Percentiles rank a stretch among this genome's conserved stretches.
These are phyloP conservation scores for Skeletonema costatum DNA, from an alignment of 108 stramenopile species.

Conservation along the genomic window DNA sequence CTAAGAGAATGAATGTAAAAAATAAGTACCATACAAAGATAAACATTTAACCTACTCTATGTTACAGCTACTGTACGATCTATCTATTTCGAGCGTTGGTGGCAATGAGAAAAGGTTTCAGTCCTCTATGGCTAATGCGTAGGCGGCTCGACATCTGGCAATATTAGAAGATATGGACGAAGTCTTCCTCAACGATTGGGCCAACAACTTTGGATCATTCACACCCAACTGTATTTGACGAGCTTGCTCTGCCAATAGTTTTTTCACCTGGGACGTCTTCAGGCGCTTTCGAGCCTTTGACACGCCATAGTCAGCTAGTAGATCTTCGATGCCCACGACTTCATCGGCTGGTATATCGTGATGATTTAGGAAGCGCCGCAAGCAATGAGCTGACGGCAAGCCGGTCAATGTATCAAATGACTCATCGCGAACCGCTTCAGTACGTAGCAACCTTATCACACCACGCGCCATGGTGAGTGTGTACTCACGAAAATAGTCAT, in stretches of 20 bases:
- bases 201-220: neutral
- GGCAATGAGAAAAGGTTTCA: neutral
- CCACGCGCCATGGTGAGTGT: neutral
- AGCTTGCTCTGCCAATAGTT: neutral
- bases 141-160: neutral
- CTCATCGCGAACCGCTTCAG: neutral
- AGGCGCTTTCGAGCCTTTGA: neutral
- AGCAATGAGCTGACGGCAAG: neutral
- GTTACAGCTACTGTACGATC: neutral
- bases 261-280: neutral
- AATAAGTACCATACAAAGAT: neutral
- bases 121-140: neutral
- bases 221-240: neutral
- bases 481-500: neutral
- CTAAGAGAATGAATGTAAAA: slow-evolving; percentile 7
- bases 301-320: neutral
- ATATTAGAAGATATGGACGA: neutral
- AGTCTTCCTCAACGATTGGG: neutral
- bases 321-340: neutral
- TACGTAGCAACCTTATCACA: neutral
- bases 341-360: neutral
- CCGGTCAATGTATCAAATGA: neutral
- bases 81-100: neutral
- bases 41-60: too few species aligned
- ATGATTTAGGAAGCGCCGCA: neutral